Base-by-base conservation (phyloP, 169 alveolate genomes). In the Miamiensis avidus region DNA sequence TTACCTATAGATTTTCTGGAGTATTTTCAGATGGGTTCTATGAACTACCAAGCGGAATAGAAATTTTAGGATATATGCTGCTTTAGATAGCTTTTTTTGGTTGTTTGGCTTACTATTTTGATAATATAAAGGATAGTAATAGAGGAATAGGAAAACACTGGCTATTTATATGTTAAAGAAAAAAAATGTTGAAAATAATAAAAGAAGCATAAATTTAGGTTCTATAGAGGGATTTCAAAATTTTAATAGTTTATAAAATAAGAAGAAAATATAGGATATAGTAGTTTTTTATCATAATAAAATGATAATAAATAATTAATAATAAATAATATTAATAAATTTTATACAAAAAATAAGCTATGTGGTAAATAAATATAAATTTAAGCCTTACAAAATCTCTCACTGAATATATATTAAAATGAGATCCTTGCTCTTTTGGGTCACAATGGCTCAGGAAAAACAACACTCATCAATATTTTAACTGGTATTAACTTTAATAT, bases 381-480 rank as follows among this genome's bases (percentile, higher is more conserved):
- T n/a, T n/a, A 86, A 73, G 97, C 98, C 4, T 85, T 94, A 20
- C 91, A 92, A 81, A 93, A 93, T 78, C 75, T 94, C 0, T 88
- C 91, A 33, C 87, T 96, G 26, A 93, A 95, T 75, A 86, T 96
- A 34, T 88, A 93, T 34, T 91, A 92, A 32, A 95, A 94, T 28
- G 98, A 97, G 88, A 87, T 95, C 30, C 81, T 97, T 76, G 97
- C 97, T 34, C 88, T 97, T 34, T 89, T 97, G 34, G 99, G 99
- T 15, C 97, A 95, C 85, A 97, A 97, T 85, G 99, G 99, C 0
- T 98, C 99, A 28, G 99, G 99, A 28, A 97, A 97, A 88, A 90
- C 98, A n/a, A 97, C 99, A 1, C 91, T 97, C 86, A 93, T 97
- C 82, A 89, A 89, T 75, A 91, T 95, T 74, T 74, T 94, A 32